These are phyloP conservation scores for Verticillium zaregamsianum DNA, from an alignment of 2,329 filamentous ascomycete species.

Conservation along the genomic window DNA sequence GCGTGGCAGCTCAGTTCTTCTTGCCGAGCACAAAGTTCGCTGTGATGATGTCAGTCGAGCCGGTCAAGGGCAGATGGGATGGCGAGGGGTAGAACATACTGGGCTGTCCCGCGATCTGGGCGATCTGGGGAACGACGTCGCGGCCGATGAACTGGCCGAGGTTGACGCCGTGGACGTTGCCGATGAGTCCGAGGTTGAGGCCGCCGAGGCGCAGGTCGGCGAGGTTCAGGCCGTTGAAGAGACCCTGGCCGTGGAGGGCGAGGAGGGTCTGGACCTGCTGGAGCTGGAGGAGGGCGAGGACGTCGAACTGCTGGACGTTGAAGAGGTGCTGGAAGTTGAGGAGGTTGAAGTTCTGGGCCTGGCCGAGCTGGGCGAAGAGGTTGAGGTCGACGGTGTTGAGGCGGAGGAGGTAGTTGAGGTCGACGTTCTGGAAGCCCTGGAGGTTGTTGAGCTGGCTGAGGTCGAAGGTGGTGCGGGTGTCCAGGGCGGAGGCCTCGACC, in stretches of 20 bases:
- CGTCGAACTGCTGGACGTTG: conserved; percentile 32
- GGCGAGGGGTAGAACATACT: conserved; percentile 9
- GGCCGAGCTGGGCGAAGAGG: conserved; percentile 32
- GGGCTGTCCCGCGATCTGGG: conserved; percentile 18
- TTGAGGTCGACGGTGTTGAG: conserved; percentile 42
- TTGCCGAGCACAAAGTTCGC: neutral
- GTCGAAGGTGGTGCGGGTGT: conserved; percentile 32
- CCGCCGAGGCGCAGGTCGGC: conserved; percentile 18
- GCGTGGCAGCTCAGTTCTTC: neutral
- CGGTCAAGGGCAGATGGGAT: neutral
- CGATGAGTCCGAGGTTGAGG: conserved; percentile 25
- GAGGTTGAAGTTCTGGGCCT: conserved; percentile 33
- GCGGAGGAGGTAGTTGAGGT: conserved; percentile 41
- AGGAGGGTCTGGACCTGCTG: conserved; percentile 36
- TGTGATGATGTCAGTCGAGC: neutral
- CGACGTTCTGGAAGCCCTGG: conserved; percentile 32
- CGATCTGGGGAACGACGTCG: conserved; percentile 21
- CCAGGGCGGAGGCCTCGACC: conserved; percentile 31
- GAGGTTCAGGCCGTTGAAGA: conserved; percentile 25
- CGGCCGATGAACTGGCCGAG: conserved; percentile 24
- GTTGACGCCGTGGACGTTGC: conserved; percentile 20
- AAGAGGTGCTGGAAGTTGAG: conserved; percentile 37
- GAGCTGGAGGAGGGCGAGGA: conserved; percentile 34
- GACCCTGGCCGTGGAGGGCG: conserved; percentile 24
- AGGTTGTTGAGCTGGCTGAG: conserved; percentile 35